Evolutionary conservation across 805 yeast species (phyloP).

Genomic region (Alloascoidea africana): DNA sequence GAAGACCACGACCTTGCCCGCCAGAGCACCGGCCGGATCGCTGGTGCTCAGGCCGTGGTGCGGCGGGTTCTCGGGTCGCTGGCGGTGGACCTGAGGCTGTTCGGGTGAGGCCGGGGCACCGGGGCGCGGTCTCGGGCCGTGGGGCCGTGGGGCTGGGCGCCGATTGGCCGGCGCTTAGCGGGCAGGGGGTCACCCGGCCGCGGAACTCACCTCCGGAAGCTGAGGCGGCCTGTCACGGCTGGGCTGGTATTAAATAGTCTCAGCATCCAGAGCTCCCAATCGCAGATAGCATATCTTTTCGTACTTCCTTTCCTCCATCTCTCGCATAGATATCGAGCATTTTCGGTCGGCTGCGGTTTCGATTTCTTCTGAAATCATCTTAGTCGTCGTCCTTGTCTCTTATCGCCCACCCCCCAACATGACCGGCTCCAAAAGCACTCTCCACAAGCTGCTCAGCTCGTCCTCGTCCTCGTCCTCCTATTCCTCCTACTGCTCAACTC

Average conservation of each 20-base stretch:
- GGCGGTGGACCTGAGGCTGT: slow-evolving; percentile 1
- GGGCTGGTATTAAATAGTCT: too few relatives aligned
- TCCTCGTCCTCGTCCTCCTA: too few relatives aligned
- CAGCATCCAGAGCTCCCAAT: too few relatives aligned
- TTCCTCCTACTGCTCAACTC: too few relatives aligned
- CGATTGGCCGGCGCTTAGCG: not conserved
- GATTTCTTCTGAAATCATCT: not conserved
- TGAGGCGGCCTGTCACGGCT: not conserved
- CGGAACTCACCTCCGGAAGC: not conserved
- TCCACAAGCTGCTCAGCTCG: too few relatives aligned
- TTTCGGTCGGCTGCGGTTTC: not conserved
- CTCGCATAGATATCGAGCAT: too few relatives aligned
- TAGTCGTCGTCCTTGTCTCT: too few relatives aligned
- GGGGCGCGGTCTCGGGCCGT: not conserved
- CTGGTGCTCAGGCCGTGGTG: too few relatives aligned
- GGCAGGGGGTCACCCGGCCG: not conserved
- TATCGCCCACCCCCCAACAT: too few relatives aligned
- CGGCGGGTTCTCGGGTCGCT: not conserved
- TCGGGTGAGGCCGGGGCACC: not conserved
- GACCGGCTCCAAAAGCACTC: not conserved
- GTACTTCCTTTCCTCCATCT: not conserved
- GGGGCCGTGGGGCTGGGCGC: not conserved
- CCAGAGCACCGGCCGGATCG: too few relatives aligned
- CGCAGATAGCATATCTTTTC: not conserved
- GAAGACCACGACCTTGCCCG: too few relatives aligned